Evolutionary conservation across 2,329 filamentous ascomycete genomes (phyloP), one percentile per base, ranked within the genome.

Genomic region (Didymella glomerata): DNA sequence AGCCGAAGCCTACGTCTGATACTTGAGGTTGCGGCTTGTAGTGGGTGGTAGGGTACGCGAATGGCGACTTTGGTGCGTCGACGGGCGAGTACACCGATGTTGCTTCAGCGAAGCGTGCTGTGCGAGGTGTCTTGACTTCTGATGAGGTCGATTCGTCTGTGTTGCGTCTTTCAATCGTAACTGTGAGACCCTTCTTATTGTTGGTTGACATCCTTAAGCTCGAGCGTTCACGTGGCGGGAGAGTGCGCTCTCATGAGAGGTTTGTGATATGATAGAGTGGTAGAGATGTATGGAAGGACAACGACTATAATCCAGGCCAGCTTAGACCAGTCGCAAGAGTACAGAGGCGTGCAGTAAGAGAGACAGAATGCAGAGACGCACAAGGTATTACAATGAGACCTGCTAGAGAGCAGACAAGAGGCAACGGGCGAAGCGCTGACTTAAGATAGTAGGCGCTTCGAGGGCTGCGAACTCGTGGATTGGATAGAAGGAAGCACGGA

Each of bases 1-100:
- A 97, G 76, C 93, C 93, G 78, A 98, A 97, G 66, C 93, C 93
- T 65, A 97, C 86, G 80, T 97, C 93, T 59, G 89, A 91, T 30
- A 93, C 90, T 74, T 92, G 89, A 53, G 88, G 81, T 75, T 90
- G 85, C 52, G 85, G 82, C 67, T 82, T 79, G 75, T 86, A 80
- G 73, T 83, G 79, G 68, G 82, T 82, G 42, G 83, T 83, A 41
- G 86, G 84, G 47, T 84, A 83, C 62, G 88, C 84, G 69, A 66
- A 72, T 20, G 73, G 73, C 27, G 70, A 68, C 61, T 81, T 77
- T 41, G 77, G 80, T 52, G 77, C 80, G 61, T 93, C 89, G 71
- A 92, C 82, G 41, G 91, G 91, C 46, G 91, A 93, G 80, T 93
- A 83, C 50, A 93, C 88, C 27, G 90, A 85, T 28, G 91, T 94